These are phyloP conservation scores for Coffea humblotiana DNA, from an alignment of 305 asterid species.

Conservation along the genomic window DNA sequence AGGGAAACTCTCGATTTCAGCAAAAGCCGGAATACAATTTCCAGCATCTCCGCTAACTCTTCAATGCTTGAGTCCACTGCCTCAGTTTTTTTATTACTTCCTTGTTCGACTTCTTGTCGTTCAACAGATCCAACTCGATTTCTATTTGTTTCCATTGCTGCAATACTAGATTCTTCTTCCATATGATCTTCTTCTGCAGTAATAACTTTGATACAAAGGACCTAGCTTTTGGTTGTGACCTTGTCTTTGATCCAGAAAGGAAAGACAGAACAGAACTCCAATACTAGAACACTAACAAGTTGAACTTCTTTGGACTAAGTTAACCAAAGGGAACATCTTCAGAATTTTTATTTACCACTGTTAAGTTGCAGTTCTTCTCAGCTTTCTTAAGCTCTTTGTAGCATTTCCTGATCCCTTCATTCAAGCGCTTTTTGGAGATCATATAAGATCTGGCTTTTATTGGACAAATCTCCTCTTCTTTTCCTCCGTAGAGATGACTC, in stretches of 20 bases:
- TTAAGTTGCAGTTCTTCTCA: slow-evolving; percentile 8
- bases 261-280: too few species aligned
- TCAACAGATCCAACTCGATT: slow-evolving; percentile 18
- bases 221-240: slow-evolving; percentile 33
- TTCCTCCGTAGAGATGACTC: slow-evolving; percentile 41
- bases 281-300: slow-evolving; percentile 17
- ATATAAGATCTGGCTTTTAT: slow-evolving; percentile 22
- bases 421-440: slow-evolving; percentile 32
- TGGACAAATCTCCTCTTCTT: slow-evolving; percentile 7
- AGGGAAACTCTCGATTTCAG: slow-evolving; percentile 31
- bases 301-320: slow-evolving; percentile 37
- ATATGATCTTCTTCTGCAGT: slow-evolving; percentile 15
- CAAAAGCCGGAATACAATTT: slow-evolving; percentile 18
- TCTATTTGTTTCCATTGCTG: slow-evolving; percentile 11
- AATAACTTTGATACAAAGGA: slow-evolving; percentile 35
- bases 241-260: slow-evolving; percentile 1
- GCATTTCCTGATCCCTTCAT: slow-evolving; percentile 30
- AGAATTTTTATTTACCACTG: background rate
- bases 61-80: slow-evolving; percentile 27
- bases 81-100: slow-evolving; percentile 15
- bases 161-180: slow-evolving; percentile 13
- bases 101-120: slow-evolving; percentile 14
- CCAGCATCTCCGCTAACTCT: slow-evolving; percentile 32
- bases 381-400: slow-evolving; percentile 32
- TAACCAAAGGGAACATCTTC: slow-evolving; percentile 10